phyloP scores from a whole-genome alignment of 257 asterid genomes.

The Nicotiana sylvestris region DNA sequence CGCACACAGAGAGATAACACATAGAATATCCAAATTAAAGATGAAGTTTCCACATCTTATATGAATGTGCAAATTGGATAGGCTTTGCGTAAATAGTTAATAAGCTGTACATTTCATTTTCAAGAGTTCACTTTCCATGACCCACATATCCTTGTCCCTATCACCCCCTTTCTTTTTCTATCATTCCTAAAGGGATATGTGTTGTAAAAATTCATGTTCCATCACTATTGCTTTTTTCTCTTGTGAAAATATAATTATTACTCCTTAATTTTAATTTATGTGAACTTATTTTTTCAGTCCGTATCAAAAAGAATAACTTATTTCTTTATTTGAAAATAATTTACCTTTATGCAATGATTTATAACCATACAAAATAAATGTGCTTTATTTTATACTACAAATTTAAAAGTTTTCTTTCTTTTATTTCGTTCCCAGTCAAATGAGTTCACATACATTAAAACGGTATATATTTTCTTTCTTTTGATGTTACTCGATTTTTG shows the following conservation, averaged over 20 bases:
- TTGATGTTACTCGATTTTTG: background rate
- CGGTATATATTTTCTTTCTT: background rate
- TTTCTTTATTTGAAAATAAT: too few relatives aligned
- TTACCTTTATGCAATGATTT: too few relatives aligned
- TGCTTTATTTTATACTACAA: too few relatives aligned
- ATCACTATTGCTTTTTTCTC: background rate
- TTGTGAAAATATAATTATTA: too few relatives aligned
- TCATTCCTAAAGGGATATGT: background rate
- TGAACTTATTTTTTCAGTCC: too few relatives aligned
- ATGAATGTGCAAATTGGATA: background rate
- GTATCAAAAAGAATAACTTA: too few relatives aligned
- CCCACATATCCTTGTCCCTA: constrained; percentile 6
- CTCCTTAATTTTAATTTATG: too few relatives aligned
- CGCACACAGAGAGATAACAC: background rate
- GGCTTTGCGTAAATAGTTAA: constrained; percentile 10
- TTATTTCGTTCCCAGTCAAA: too few relatives aligned
- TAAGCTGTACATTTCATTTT: constrained; percentile 20
- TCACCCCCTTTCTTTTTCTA: constrained; percentile 14
- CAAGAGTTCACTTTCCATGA: constrained; percentile 3
- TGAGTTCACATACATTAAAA: too few relatives aligned
- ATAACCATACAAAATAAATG: too few relatives aligned
- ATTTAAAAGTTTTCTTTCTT: too few relatives aligned
- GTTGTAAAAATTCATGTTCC: background rate
- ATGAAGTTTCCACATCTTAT: constrained; percentile 20
- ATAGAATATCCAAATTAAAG: background rate